phyloP scores from a whole-genome alignment of 2,329 filamentous ascomycete species.

The Bipolaris sorokiniana region DNA sequence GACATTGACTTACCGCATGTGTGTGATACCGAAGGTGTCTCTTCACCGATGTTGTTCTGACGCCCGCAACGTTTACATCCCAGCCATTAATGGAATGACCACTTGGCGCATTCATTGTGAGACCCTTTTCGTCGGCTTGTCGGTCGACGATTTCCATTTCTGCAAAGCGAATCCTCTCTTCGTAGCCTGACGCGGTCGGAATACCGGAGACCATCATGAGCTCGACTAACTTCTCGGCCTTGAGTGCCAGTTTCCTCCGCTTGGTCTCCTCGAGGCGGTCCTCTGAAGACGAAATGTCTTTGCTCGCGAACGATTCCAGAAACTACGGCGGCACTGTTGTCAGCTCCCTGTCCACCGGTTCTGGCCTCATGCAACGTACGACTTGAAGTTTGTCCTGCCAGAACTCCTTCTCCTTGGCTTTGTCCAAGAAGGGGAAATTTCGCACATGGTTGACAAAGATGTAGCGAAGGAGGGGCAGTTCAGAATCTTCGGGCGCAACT shows the following conservation, averaged over 20 bases:
- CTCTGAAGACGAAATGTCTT: constrained; percentile 95
- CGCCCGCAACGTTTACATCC: constrained; percentile 94
- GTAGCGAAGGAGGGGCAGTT: constrained; percentile 89
- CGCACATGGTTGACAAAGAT: constrained; percentile 98
- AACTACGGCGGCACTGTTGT: constrained; percentile 64
- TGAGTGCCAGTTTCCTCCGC: constrained; percentile 85
- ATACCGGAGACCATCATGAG: constrained; percentile 99
- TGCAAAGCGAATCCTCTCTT: constrained; percentile 94
- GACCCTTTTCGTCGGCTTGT: constrained; percentile 86
- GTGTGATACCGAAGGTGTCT: constrained; percentile 88
- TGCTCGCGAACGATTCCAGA: constrained; percentile 94
- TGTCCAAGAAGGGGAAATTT: constrained; percentile 96
- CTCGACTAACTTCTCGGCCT: constrained; percentile 94
- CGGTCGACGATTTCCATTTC: constrained; percentile 97
- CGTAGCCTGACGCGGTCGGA: constrained; percentile 93
- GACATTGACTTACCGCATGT: constrained; percentile 71
- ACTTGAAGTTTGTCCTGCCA: constrained; percentile 98
- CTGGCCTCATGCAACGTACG: constrained; percentile 60
- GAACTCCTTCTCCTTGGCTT: constrained; percentile 97
- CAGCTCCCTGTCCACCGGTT: constrained; percentile 19
- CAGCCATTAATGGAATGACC: constrained; percentile 93
- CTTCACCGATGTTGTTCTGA: constrained; percentile 80
- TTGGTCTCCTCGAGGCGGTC: constrained; percentile 97
- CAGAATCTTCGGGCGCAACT: constrained; percentile 89
- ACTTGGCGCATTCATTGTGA: constrained; percentile 85